These are phyloP conservation scores for Elaeagnus macrophylla DNA, from an alignment of 306 rosid species.

Conservation along the genomic window DNA sequence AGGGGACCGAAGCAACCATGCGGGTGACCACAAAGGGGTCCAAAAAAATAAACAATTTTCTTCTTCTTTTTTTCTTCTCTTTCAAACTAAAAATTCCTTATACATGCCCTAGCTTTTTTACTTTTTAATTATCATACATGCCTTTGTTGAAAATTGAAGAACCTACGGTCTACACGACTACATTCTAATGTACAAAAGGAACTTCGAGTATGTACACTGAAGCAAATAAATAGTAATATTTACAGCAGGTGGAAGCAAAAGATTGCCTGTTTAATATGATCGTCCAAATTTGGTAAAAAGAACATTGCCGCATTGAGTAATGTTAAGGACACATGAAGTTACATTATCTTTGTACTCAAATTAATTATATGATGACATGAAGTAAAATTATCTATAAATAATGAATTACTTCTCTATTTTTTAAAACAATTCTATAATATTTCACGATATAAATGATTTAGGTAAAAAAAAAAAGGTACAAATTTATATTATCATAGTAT, in stretches of 20 bases:
- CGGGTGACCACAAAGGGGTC: conserved; percentile 64
- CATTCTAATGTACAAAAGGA: background rate
- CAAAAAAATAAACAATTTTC: conserved; percentile 23
- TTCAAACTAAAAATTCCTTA: too few species aligned
- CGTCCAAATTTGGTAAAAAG: conserved; percentile 35
- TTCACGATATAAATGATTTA: too few species aligned
- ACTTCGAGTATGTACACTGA: conserved; percentile 5
- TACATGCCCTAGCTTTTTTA: too few species aligned
- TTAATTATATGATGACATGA: too few species aligned
- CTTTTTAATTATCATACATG: too few species aligned
- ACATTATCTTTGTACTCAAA: conserved; percentile 43
- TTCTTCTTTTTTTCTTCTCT: background rate
- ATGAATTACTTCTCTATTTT: too few species aligned
- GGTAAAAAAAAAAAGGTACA: too few species aligned
- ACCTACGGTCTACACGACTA: too few species aligned
- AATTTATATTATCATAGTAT: too few species aligned
- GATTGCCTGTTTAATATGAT: conserved; percentile 36
- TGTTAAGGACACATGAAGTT: conserved; percentile 17
- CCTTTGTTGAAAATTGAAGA: too few species aligned
- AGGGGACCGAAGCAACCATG: conserved; percentile 70
- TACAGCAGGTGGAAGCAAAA: conserved; percentile 25
- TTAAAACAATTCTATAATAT: too few species aligned
- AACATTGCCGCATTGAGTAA: conserved; percentile 31
- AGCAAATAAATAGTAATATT: conserved; percentile 22
- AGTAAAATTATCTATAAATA: too few species aligned